Percentiles rank a stretch among this genome's conserved stretches.
Evolutionary conservation across 2,329 filamentous ascomycete species (phyloP).

Genomic region (Stagonosporopsis rhizophila): DNA sequence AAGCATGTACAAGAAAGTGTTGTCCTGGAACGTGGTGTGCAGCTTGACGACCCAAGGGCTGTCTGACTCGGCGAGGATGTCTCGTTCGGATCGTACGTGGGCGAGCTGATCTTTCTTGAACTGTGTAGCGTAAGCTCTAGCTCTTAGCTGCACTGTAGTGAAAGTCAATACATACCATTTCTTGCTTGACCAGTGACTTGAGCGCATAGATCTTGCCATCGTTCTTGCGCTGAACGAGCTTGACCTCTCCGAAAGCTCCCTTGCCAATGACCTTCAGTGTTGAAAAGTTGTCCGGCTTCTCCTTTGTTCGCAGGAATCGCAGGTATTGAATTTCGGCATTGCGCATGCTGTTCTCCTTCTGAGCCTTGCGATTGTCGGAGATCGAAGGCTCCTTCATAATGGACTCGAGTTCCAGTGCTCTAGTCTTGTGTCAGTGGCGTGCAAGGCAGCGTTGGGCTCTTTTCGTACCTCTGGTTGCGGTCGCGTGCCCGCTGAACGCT

Average conservation of each 20-base stretch:
- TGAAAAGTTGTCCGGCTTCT: constrained; percentile 91
- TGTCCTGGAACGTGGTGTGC: constrained; percentile 96
- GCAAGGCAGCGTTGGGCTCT: too few relatives aligned
- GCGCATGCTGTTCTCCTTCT: constrained; percentile 83
- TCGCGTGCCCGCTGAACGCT: constrained; percentile 96
- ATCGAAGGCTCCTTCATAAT: constrained; percentile 80
- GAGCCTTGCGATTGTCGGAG: constrained; percentile 77
- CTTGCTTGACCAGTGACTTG: constrained; percentile 97
- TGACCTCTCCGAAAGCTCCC: constrained; percentile 97
- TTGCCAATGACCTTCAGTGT: constrained; percentile 99
- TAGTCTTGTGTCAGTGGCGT: constrained; percentile 51
- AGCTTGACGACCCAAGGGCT: constrained; percentile 99
- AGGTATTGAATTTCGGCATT: constrained; percentile 92
- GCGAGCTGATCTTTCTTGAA: constrained; percentile 99
- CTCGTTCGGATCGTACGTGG: constrained; percentile 95
- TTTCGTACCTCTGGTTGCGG: constrained; percentile 84
- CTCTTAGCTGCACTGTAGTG: neutral
- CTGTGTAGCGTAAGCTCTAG: constrained; percentile 43
- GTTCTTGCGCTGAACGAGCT: constrained; percentile 93
- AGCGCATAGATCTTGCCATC: constrained; percentile 98
- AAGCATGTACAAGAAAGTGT: constrained; percentile 95
- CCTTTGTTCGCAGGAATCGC: constrained; percentile 90
- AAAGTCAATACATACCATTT: constrained; percentile 68
- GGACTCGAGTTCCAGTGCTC: constrained; percentile 90
- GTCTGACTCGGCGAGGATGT: constrained; percentile 98